These are phyloP conservation scores for Bjerkandera adusta DNA, from an alignment of 1,284 basidiomycete species.

Conservation along the genomic window DNA sequence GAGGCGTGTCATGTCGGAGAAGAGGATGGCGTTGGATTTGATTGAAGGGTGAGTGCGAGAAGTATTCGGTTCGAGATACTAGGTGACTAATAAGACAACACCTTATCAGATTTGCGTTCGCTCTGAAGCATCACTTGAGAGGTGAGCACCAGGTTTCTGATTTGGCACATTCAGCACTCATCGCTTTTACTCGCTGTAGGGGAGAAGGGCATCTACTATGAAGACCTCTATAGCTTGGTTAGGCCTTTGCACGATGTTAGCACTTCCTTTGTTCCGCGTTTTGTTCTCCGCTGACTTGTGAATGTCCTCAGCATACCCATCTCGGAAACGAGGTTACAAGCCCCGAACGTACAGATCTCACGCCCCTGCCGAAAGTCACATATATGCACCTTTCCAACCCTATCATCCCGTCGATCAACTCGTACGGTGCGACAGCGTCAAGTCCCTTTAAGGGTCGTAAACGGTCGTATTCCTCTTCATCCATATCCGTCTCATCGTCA, in stretches of 20 bases:
- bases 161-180: background rate
- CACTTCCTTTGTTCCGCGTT: background rate
- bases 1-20: slow-evolving; percentile 55
- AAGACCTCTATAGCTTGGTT: slow-evolving; percentile 55
- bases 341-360: too few relatives aligned
- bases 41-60: slow-evolving; percentile 46
- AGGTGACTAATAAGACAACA: too few relatives aligned
- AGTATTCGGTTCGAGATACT: too few relatives aligned
- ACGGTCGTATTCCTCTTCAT: slow-evolving; percentile 17
- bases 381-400: slow-evolving; percentile 22
- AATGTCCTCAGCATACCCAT: slow-evolving; percentile 3
- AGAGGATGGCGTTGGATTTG: slow-evolving; percentile 55
- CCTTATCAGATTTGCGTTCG: slow-evolving; percentile 45
- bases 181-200: slow-evolving; percentile 28
- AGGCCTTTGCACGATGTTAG: slow-evolving; percentile 35
- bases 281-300: background rate
- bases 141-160: slow-evolving; percentile 28
- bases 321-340: too few relatives aligned
- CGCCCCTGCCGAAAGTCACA: too few relatives aligned
- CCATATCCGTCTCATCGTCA: slow-evolving; percentile 11
- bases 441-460: too few relatives aligned
- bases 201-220: slow-evolving; percentile 57
- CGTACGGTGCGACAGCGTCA: slow-evolving; percentile 36
- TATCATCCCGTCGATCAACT: slow-evolving; percentile 44
- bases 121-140: slow-evolving; percentile 66